Percentiles rank a stretch among this genome's conserved stretches.
phyloP scores from a whole-genome alignment of 2,329 filamentous ascomycete genomes.

The Tolypocladium album region DNA sequence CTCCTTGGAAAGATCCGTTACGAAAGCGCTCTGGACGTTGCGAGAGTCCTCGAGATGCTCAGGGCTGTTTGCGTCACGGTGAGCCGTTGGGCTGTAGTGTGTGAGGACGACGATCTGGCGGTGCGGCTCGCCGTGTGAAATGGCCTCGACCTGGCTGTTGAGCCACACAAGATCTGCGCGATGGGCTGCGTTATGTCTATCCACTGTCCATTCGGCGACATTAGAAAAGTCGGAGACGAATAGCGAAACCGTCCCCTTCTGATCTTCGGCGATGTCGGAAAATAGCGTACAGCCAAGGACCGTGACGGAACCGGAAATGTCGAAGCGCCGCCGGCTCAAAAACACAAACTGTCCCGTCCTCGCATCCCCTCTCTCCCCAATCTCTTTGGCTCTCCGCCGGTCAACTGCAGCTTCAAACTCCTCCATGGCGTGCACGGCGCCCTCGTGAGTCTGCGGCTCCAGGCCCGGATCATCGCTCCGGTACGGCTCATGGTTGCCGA shows the following conservation, averaged over 20 bases:
- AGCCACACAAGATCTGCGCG: not conserved
- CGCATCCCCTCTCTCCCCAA: conserved; percentile 7
- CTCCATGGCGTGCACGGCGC: not conserved
- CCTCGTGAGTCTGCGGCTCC: not conserved
- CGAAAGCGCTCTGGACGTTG: conserved; percentile 18
- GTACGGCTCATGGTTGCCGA: conserved; percentile 1
- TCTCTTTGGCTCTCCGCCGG: not conserved
- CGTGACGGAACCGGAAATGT: conserved; percentile 23
- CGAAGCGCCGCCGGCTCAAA: conserved; percentile 25
- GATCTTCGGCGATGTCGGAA: conserved; percentile 21
- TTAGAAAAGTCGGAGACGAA: conserved; percentile 28
- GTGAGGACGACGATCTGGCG: conserved; percentile 1
- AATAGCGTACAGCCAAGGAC: conserved; percentile 32
- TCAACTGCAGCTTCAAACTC: not conserved
- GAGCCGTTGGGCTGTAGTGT: conserved; percentile 1
- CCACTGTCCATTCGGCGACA: not conserved
- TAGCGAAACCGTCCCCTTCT: conserved; percentile 19
- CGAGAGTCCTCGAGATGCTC: not conserved
- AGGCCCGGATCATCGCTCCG: not conserved
- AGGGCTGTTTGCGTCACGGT: not conserved
- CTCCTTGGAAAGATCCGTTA: conserved; percentile 27
- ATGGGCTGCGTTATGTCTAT: not conserved
- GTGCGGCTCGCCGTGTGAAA: not conserved
- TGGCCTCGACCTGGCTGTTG: not conserved
- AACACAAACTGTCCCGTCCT: conserved; percentile 22